Conservation (phyloP, 805 yeast species). For the Grigorovia humatica region DNA sequence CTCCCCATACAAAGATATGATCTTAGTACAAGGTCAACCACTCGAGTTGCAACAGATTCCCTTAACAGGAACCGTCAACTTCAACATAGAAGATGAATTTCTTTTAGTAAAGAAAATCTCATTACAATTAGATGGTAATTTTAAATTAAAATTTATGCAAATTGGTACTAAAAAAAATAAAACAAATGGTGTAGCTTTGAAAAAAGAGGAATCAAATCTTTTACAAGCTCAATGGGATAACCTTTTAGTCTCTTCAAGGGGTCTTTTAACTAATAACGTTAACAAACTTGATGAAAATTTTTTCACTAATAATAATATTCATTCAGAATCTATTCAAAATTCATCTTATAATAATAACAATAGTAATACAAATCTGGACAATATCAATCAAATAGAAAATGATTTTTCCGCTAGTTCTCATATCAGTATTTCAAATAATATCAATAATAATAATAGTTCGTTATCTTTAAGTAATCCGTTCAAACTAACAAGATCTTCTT, state of each 20-base stretch:
- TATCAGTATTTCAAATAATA: no score
- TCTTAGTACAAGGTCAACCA: conserved; percentile 66
- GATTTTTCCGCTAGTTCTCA: no score
- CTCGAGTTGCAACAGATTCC: conserved; percentile 65
- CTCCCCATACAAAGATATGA: conserved; percentile 44
- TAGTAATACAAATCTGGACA: neutral
- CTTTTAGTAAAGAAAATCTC: conserved; percentile 52
- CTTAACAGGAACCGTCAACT: conserved; percentile 64
- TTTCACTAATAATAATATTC: neutral
- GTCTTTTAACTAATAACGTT: conserved; percentile 11
- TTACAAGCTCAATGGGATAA: conserved; percentile 72
- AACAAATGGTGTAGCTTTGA: conserved; percentile 27
- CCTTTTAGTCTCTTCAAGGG: conserved; percentile 28
- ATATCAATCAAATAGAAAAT: neutral
- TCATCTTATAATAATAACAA: neutral
- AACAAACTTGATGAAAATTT: neutral
- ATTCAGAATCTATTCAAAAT: neutral
- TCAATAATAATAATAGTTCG: neutral
- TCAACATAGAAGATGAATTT: conserved; percentile 61
- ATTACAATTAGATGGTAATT: conserved; percentile 51
- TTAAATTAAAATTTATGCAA: conserved; percentile 49
- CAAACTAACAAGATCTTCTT: neutral
- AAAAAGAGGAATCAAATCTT: conserved; percentile 44
- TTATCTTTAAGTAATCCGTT: neutral
- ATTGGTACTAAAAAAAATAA: conserved; percentile 32